phyloP scores from a whole-genome alignment of 2,329 filamentous ascomycete genomes.

The Stemphylium lycopersici region DNA sequence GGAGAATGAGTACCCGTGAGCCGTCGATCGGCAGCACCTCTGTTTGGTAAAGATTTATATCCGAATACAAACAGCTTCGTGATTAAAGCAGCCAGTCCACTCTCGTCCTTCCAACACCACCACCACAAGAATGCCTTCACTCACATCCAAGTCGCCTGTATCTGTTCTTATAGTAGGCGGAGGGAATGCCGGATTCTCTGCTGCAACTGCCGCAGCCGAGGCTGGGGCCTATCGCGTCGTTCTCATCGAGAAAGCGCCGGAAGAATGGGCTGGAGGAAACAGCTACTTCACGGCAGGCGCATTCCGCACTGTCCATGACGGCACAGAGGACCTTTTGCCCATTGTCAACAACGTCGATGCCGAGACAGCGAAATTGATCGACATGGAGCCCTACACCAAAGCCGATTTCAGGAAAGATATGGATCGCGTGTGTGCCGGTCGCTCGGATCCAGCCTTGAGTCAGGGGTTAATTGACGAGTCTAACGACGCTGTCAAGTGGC shows the following conservation, averaged over 20 bases:
- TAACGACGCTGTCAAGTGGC: constrained; percentile 61
- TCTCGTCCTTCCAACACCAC: too few relatives aligned
- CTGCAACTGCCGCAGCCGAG: constrained; percentile 63
- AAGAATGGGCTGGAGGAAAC: constrained; percentile 67
- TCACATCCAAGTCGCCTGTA: constrained; percentile 3
- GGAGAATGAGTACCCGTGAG: neutral
- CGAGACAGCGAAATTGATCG: constrained; percentile 58
- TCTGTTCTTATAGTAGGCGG: constrained; percentile 64
- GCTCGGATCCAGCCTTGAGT: constrained; percentile 59
- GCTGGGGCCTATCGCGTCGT: constrained; percentile 55
- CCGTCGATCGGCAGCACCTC: neutral
- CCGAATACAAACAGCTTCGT: too few relatives aligned
- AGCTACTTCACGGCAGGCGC: constrained; percentile 70
- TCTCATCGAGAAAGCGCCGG: constrained; percentile 66
- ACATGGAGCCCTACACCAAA: constrained; percentile 63
- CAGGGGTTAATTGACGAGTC: constrained; percentile 60
- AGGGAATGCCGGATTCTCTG: constrained; percentile 69
- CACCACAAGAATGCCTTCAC: neutral
- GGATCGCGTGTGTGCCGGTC: constrained; percentile 60
- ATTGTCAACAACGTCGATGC: constrained; percentile 64
- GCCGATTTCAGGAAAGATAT: constrained; percentile 64
- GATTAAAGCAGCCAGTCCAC: too few relatives aligned
- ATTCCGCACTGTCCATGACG: constrained; percentile 63
- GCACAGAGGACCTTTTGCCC: constrained; percentile 63
- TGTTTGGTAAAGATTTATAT: too few relatives aligned